phyloP scores from a whole-genome alignment of 2,329 filamentous ascomycete genomes.

The Sporothrix mexicana region DNA sequence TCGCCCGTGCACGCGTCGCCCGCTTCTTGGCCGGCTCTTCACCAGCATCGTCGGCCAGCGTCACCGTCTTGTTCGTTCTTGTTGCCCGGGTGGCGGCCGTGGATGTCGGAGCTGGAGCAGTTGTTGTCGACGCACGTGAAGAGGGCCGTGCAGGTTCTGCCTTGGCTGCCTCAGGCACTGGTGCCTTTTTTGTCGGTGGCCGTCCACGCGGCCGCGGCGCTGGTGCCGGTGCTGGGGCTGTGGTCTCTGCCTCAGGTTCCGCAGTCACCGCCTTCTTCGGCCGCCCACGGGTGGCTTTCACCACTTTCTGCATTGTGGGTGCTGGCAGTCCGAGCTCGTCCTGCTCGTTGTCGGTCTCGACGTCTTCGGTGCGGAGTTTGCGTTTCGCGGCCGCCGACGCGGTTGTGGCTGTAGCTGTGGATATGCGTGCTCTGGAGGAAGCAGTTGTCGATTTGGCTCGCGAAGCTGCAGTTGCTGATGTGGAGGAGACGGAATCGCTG shows the following conservation, averaged over 20 bases:
- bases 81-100: slow-evolving; percentile 44
- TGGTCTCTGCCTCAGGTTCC: slow-evolving; percentile 39
- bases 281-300: slow-evolving; percentile 54
- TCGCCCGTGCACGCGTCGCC: slow-evolving; percentile 44
- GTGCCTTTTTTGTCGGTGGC: slow-evolving; percentile 41
- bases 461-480: slow-evolving; percentile 39
- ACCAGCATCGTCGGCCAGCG: slow-evolving; percentile 5
- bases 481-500: slow-evolving; percentile 46
- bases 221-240: slow-evolving; percentile 46
- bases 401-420: slow-evolving; percentile 44
- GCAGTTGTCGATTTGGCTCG: slow-evolving; percentile 52
- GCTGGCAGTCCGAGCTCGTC: slow-evolving; percentile 43
- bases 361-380: slow-evolving; percentile 62
- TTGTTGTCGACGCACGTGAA: slow-evolving; percentile 11
- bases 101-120: neutral
- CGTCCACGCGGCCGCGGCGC: slow-evolving; percentile 37
- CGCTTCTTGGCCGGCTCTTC: slow-evolving; percentile 46
- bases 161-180: slow-evolving; percentile 22
- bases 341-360: slow-evolving; percentile 49
- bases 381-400: slow-evolving; percentile 51
- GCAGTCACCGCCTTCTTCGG: slow-evolving; percentile 50
- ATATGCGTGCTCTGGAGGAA: slow-evolving; percentile 55
- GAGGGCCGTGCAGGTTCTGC: slow-evolving; percentile 19
- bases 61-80: slow-evolving; percentile 43
- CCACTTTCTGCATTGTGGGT: slow-evolving; percentile 41